Base-by-base conservation (phyloP, 805 yeast genomes). In the Yamadazyma paraphyllophila region DNA sequence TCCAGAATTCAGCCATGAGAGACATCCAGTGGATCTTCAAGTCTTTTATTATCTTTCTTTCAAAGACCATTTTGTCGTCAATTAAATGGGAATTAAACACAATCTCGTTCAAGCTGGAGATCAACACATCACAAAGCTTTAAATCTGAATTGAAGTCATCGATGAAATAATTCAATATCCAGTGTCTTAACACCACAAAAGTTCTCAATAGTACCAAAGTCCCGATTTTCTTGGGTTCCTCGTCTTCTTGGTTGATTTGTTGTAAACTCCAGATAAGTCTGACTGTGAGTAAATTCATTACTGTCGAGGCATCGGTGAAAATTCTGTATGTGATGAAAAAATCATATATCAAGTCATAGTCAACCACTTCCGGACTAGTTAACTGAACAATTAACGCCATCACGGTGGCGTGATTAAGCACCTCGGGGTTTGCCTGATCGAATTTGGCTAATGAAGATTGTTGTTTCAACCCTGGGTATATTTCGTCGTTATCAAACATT, bases 101-200 rank as follows among this genome's bases (percentile, higher is more conserved):
- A 30, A 70, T 53, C 29, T 85, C 63, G 44, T 74, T 70, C 15
- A 66, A 54, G 39, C 78, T 72, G 12, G 77, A 64, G 20, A 84
- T 68, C 60, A 91, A 70, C 14, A 47, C 31, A 41, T 71, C 72
- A 50, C 77, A 67, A 29, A 72, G 52, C 26, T 50, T 45, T 4
- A 46, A 45, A 51, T 70, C 62, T 12, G 59, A 41, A 40, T 62
- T 65, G 49, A 72, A 94, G 63, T 94, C 98, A 59, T 88, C 92
- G 35, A 81, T 75, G 57, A 89, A 94, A 62, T 88, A 91, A 63
- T 91, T 92, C 48, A 88, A 65, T 14, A 92, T 62, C 96, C 98
- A 92, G 67, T 88, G 96, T 57, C 97, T 78, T 36, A 94, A 55
- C 25, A 86, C 82, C 24, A 88, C 96, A 68, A 91, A 92, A 0